A percentile compares a stretch with the other conserved stretches of the same genome.
These are phyloP conservation scores for Nevesoporus exiguus DNA, from an alignment of 768 basidiomycete genomes.

Conservation along the genomic window DNA sequence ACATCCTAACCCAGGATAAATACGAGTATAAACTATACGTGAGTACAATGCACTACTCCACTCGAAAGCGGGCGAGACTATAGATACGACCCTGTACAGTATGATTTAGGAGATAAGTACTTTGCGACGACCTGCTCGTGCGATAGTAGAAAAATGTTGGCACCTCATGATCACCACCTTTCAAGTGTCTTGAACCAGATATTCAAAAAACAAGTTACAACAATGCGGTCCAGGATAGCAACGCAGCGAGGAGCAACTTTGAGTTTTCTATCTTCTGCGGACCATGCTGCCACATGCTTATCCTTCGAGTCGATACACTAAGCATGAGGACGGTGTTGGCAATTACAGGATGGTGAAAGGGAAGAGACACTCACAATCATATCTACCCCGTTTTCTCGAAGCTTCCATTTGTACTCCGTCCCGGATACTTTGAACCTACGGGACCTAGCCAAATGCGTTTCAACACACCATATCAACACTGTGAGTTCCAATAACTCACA, in stretches of 20 bases:
- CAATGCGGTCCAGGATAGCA: slow-evolving; percentile 44
- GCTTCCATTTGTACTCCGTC: slow-evolving; percentile 57
- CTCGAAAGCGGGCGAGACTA: background rate
- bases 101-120: background rate
- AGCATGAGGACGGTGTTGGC: background rate
- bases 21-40: slow-evolving; percentile 21
- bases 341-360: background rate
- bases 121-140: background rate
- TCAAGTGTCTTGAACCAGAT: slow-evolving; percentile 46
- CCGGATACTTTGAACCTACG: slow-evolving; percentile 50
- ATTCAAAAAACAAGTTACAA: slow-evolving; percentile 53
- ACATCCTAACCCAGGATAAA: slow-evolving; percentile 14
- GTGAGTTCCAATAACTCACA: slow-evolving; percentile 32
- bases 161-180: too few relatives aligned
- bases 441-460: slow-evolving; percentile 35
- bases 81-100: slow-evolving; percentile 11
- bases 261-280: slow-evolving; percentile 36
- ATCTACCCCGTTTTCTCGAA: slow-evolving; percentile 40
- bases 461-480: background rate
- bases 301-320: slow-evolving; percentile 51
- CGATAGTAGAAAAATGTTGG: too few relatives aligned
- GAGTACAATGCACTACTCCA: slow-evolving; percentile 12
- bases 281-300: slow-evolving; percentile 47
- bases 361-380: slow-evolving; percentile 41
- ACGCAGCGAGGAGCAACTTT: slow-evolving; percentile 40